Evolutionary conservation across 164 flowering plant genomes (phyloP).

Genomic region (Magnolia changhungtana): DNA sequence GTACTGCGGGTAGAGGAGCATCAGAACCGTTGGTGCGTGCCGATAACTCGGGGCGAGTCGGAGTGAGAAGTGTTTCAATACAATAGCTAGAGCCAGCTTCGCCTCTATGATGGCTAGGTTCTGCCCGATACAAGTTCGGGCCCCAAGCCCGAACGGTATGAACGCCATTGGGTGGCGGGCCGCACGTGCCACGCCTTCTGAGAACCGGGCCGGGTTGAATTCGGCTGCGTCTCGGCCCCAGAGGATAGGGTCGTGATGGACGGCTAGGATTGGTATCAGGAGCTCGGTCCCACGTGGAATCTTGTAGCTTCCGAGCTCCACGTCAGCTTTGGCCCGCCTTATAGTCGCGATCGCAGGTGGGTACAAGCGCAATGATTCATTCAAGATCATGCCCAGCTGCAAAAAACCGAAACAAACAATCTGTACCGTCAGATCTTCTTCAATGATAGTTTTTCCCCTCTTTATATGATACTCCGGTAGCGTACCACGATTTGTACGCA

Average conservation of each 20-base stretch:
- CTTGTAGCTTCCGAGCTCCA: constrained; percentile 62
- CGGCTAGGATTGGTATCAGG: constrained; percentile 81
- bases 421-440: neutral
- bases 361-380: constrained; percentile 78
- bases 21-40: constrained; percentile 86
- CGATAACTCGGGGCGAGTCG: constrained; percentile 57
- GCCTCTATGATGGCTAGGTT: constrained; percentile 79
- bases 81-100: constrained; percentile 57
- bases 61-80: constrained; percentile 66
- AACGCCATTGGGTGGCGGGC: constrained; percentile 78
- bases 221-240: constrained; percentile 87
- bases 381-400: constrained; percentile 89
- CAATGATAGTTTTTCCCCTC: too few species aligned
- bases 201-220: constrained; percentile 81
- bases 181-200: constrained; percentile 72
- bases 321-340: constrained; percentile 72
- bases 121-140: constrained; percentile 85
- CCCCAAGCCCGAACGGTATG: constrained; percentile 89
- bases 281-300: constrained; percentile 85
- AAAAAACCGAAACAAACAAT: constrained; percentile 2
- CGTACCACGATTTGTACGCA: too few species aligned
- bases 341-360: constrained; percentile 86
- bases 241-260: constrained; percentile 76
- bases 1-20: constrained; percentile 80
- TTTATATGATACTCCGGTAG: too few species aligned